phyloP scores from a whole-genome alignment of 1,139 yeast genomes.

The Magnusiomyces magnusii region DNA sequence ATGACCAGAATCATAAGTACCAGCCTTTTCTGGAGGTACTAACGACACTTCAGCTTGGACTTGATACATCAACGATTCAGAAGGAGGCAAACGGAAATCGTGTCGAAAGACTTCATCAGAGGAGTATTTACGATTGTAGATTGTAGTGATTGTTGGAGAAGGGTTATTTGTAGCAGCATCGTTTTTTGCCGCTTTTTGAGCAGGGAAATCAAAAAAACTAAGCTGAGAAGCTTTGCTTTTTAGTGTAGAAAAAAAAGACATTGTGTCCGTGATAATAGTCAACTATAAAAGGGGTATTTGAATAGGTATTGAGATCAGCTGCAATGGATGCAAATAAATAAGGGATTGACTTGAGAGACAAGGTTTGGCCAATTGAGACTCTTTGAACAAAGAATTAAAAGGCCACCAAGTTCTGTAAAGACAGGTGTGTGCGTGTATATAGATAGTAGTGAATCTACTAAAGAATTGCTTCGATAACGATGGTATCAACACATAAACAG shows the following conservation, averaged over 20 bases:
- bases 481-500: no score
- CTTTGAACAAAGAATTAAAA: no score
- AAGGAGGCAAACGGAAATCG: conserved; percentile 62
- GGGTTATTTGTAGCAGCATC: conserved; percentile 23
- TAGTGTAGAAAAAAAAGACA: conserved; percentile 47
- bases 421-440: no score
- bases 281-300: background rate
- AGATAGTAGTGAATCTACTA: no score
- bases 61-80: conserved; percentile 59
- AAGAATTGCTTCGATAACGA: no score
- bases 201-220: conserved; percentile 35
- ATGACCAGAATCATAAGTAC: conserved; percentile 27
- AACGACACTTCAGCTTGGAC: conserved; percentile 61
- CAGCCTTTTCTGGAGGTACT: conserved; percentile 30
- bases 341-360: no score
- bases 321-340: background rate
- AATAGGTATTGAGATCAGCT: background rate
- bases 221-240: conserved; percentile 43
- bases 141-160: conserved; percentile 24
- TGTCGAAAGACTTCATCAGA: conserved; percentile 64
- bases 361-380: no score
- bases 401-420: no score
- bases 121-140: conserved; percentile 35
- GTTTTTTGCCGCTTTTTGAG: conserved; percentile 3
- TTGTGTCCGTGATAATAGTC: background rate